Evolutionary conservation across 441 rosid species (phyloP).

Genomic region (Cnidoscolus chayamansa): DNA sequence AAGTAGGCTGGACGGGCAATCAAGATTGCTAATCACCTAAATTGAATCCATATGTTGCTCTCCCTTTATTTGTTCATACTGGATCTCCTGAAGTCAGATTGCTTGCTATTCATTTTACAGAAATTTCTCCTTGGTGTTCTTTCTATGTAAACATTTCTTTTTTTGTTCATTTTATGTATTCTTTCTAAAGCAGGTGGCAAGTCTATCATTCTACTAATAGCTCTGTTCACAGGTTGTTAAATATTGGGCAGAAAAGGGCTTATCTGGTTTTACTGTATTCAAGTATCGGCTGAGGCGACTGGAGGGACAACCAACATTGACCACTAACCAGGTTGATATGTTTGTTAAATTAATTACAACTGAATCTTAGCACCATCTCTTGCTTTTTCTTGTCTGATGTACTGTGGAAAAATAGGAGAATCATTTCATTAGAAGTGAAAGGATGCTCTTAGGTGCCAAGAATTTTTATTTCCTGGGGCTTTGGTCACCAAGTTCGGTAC

Average conservation of each 20-base stretch:
- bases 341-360: constrained; percentile 1
- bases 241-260: constrained; percentile 73
- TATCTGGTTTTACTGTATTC: constrained; percentile 79
- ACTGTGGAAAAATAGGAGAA: not conserved
- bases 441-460: not conserved
- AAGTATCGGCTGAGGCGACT: constrained; percentile 54
- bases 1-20: not conserved
- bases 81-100: not conserved
- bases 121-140: not conserved
- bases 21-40: not conserved
- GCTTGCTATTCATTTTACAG: not conserved
- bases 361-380: not conserved
- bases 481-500: not conserved
- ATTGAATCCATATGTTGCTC: not conserved
- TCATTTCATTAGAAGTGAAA: not conserved
- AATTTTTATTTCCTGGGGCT: not conserved
- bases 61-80: not conserved
- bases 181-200: not conserved
- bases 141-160: not conserved
- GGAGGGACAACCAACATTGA: constrained; percentile 65
- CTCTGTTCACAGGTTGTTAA: constrained; percentile 47
- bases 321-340: constrained; percentile 60
- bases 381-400: not conserved
- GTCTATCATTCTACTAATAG: not conserved
- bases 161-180: not conserved